Evolutionary conservation across 371 early-diverging fungal species (phyloP).

Genomic region (Dinochytrium kinnereticum): DNA sequence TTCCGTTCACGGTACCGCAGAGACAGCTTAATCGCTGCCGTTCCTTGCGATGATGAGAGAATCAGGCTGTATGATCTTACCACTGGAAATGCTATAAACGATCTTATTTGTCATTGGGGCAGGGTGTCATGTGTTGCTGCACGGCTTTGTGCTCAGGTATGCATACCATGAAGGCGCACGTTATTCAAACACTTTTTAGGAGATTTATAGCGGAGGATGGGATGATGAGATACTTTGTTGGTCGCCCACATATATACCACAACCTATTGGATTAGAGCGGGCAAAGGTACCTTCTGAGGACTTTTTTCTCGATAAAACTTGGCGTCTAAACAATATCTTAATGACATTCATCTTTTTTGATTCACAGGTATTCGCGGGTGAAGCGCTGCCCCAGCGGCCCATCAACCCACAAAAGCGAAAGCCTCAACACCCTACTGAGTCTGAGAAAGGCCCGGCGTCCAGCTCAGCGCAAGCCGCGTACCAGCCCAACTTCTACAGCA

Average conservation of each 20-base stretch:
- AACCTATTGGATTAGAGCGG: not conserved
- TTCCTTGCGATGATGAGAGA: constrained; percentile 66
- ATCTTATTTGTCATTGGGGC: constrained; percentile 69
- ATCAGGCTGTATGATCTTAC: constrained; percentile 66
- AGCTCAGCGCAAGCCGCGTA: too few species aligned
- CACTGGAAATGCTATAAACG: constrained; percentile 60
- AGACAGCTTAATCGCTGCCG: constrained; percentile 39
- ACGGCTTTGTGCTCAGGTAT: constrained; percentile 56
- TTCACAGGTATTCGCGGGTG: not conserved
- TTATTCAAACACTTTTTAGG: constrained; percentile 42
- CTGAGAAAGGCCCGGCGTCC: too few species aligned
- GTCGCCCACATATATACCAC: constrained; percentile 51
- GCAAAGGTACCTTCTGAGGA: not conserved
- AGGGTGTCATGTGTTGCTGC: constrained; percentile 65
- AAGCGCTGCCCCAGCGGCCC: not conserved
- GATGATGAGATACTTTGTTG: constrained; percentile 71
- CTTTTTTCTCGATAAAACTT: too few species aligned
- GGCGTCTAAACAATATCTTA: too few species aligned
- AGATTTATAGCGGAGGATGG: constrained; percentile 71
- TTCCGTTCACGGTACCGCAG: constrained; percentile 48
- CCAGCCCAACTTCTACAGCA: too few species aligned
- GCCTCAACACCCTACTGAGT: too few species aligned
- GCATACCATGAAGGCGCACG: not conserved
- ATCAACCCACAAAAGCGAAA: not conserved
- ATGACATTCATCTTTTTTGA: not conserved